Conservation (phyloP, 257 asterid species). For the Solanum etuberosum region DNA sequence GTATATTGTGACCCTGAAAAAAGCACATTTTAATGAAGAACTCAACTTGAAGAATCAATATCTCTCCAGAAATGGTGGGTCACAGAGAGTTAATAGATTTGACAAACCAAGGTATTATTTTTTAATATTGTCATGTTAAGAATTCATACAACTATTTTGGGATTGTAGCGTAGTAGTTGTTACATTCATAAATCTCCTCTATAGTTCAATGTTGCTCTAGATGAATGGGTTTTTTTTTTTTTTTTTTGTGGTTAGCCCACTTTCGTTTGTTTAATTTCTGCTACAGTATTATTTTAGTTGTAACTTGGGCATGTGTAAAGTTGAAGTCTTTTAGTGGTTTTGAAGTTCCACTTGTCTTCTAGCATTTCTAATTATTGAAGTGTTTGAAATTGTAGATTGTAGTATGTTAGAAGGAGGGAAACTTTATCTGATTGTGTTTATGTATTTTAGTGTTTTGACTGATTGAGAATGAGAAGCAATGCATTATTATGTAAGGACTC, state of each 20-base stretch:
- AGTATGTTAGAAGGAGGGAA: not conserved
- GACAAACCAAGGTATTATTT: constrained; percentile 22
- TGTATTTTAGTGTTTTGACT: not conserved
- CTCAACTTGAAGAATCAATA: constrained; percentile 35
- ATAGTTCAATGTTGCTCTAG: too few relatives aligned
- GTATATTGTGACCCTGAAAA: constrained; percentile 79
- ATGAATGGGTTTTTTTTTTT: too few relatives aligned
- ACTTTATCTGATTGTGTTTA: not conserved
- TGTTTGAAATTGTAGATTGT: not conserved
- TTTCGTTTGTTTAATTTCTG: not conserved
- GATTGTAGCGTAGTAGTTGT: too few relatives aligned
- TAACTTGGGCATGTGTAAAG: not conserved
- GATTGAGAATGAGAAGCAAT: not conserved
- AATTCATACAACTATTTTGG: too few relatives aligned
- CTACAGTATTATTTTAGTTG: not conserved
- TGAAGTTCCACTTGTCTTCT: not conserved
- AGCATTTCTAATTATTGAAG: not conserved
- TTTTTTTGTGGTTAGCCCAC: not conserved
- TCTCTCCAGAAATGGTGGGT: constrained; percentile 14
- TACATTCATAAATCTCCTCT: too few relatives aligned
- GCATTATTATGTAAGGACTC: not conserved
- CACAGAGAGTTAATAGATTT: constrained; percentile 36
- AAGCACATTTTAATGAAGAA: constrained; percentile 41
- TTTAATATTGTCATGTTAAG: too few relatives aligned
- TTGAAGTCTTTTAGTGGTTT: not conserved